These are phyloP conservation scores for Rubia yunnanensis DNA, from an alignment of 257 asterid species.

Conservation along the genomic window DNA sequence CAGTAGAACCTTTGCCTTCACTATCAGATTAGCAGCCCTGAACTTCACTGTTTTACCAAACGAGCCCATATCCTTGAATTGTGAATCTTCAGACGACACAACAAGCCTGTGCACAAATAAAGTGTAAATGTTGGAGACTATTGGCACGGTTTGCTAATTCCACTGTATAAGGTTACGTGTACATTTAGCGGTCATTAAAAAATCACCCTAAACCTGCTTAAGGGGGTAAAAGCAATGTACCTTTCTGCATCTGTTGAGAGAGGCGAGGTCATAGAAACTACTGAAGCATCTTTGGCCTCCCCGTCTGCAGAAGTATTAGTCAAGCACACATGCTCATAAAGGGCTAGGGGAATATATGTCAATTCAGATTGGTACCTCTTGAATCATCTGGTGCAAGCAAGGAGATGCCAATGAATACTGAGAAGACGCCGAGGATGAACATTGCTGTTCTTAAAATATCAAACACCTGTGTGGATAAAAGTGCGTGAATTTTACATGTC, in stretches of 20 bases:
- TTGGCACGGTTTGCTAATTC: neutral
- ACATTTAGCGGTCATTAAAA: neutral
- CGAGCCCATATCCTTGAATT: conserved; percentile 51
- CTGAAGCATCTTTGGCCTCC: conserved; percentile 54
- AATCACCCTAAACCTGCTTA: neutral
- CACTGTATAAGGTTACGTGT: neutral
- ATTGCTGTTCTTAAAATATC: conserved; percentile 81
- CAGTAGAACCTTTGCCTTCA: conserved; percentile 61
- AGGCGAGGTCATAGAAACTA: conserved; percentile 41
- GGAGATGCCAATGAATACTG: conserved; percentile 92
- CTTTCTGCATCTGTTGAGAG: conserved; percentile 57
- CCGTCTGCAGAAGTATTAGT: conserved; percentile 38
- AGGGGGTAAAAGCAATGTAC: conserved; percentile 24
- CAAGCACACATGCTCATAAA: neutral
- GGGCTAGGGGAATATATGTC: neutral
- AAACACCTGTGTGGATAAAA: conserved; percentile 55
- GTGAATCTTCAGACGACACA: conserved; percentile 50
- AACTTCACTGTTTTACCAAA: conserved; percentile 40
- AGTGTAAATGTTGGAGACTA: neutral
- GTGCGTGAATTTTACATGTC: neutral
- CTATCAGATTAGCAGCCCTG: conserved; percentile 43
- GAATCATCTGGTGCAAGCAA: conserved; percentile 94
- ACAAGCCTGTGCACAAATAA: conserved; percentile 30
- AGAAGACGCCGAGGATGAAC: conserved; percentile 83
- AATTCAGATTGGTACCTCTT: conserved; percentile 45